Conservation (phyloP, 148 eudicot genomes). For the Fagopyrum esculentum region DNA sequence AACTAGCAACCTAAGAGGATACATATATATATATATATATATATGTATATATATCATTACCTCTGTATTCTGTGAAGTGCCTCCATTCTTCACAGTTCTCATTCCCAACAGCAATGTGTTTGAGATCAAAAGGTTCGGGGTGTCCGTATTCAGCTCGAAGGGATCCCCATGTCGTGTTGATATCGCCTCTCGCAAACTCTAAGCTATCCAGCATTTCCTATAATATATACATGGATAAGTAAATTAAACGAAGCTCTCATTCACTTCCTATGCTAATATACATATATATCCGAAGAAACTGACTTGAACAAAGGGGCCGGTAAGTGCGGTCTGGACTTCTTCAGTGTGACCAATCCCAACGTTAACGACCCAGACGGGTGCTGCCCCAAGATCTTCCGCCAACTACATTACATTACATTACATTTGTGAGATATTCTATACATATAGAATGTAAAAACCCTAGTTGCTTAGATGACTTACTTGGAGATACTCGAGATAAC, state of each 20-base stretch:
- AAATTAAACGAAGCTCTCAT: neutral
- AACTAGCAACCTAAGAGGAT: constrained; percentile 2
- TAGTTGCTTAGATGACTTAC: neutral
- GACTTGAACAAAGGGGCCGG: neutral
- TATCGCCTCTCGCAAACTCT: constrained; percentile 81
- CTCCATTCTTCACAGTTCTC: constrained; percentile 39
- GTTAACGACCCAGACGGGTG: constrained; percentile 85
- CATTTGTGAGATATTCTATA: neutral
- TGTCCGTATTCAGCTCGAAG: constrained; percentile 69
- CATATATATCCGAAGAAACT: neutral
- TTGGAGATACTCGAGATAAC: constrained; percentile 52
- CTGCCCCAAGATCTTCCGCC: constrained; percentile 84
- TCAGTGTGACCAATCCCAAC: constrained; percentile 37
- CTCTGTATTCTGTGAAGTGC: constrained; percentile 30
- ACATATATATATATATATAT: neutral
- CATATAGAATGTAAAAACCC: constrained; percentile 10
- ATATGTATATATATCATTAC: constrained; percentile 19
- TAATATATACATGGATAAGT: neutral
- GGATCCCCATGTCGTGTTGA: constrained; percentile 65
- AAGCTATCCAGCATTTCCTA: constrained; percentile 71
- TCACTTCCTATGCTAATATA: neutral
- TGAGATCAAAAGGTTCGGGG: constrained; percentile 57
- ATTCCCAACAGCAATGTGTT: constrained; percentile 65
- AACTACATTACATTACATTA: constrained; percentile 33
- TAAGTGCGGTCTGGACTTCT: neutral